Base-by-base conservation (phyloP, 768 basidiomycete species). In the Leccinum boreale region DNA sequence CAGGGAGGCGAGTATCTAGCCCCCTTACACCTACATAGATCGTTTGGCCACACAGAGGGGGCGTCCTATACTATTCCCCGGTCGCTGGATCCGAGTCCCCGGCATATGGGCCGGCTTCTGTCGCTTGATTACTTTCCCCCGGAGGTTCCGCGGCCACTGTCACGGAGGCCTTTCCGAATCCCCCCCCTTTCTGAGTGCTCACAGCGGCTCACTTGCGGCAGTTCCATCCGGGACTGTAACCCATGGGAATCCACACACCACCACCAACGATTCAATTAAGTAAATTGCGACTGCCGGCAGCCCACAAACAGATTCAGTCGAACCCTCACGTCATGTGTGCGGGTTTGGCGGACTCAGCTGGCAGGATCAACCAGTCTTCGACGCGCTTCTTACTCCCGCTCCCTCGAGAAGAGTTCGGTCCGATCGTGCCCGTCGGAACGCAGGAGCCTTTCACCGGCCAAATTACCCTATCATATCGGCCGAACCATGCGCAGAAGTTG, bases 151-250 rank as follows among this genome's bases (percentile, higher is more conserved):
- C n/a, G 36, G 26, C 28, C 21, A 36, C n/a, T 17, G 35, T 28
- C 24, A 17, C 51, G 42, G 42, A 44, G 33, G 14, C 6, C 50
- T 23, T 19, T 9, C 50, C 29, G 29, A n/a, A n/a, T 31, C 1
- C 21, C 44, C 44, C 29, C 44, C 56, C 24, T 15, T 24, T 42
- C n/a, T 42, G 39, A 42, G 31, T n/a, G 14, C 10, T 52, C 60
- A 36, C 50, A 62, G 50, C 46, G 7, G 17, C 14, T 24, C 56
- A 57, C 42, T 57, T 28, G 55, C 36, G 28, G 39, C 55, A 39
- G 14, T 24, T 46, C 31, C 44, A 44, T 19, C 19, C 19, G 5
- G 19, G 19, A 21, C 31, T n/a, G 39, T 33, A 10, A 17, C 28
- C 36, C 17, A 44, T n/a, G 3, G 45, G 29, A 21, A 23, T 48